A percentile compares a stretch with the other conserved stretches of the same genome.
Evolutionary conservation across 202 grass and related monocot genomes (phyloP).

Genomic region (Setaria italica): DNA sequence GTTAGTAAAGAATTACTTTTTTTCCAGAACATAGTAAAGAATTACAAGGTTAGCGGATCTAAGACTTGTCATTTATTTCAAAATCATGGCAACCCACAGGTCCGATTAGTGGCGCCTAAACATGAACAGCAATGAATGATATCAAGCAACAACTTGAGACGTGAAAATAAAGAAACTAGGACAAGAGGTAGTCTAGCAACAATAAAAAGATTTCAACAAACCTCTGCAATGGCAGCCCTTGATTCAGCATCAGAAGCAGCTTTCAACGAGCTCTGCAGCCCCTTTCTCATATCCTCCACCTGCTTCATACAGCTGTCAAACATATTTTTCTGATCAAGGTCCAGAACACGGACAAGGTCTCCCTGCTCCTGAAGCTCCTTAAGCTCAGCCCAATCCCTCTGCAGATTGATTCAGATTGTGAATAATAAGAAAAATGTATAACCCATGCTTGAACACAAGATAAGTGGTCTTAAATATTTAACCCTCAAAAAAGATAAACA

Average conservation of each 20-base stretch:
- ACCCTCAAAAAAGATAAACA: not conserved
- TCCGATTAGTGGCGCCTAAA: not conserved
- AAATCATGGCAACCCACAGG: not conserved
- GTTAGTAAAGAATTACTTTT: not conserved
- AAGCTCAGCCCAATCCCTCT: slow-evolving; percentile 97
- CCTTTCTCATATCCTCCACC: slow-evolving; percentile 90
- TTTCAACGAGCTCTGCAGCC: slow-evolving; percentile 75
- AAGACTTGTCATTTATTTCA: not conserved
- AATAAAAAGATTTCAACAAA: slow-evolving; percentile 47
- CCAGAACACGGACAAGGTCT: slow-evolving; percentile 78
- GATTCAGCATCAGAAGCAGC: slow-evolving; percentile 77
- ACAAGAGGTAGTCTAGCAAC: slow-evolving; percentile 5
- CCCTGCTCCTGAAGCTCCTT: slow-evolving; percentile 96
- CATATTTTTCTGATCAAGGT: slow-evolving; percentile 76
- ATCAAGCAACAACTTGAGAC: too few relatives aligned
- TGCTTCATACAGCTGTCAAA: slow-evolving; percentile 76
- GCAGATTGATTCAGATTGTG: slow-evolving; percentile 26
- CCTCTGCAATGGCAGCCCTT: slow-evolving; percentile 85
- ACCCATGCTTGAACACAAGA: not conserved
- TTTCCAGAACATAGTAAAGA: too few relatives aligned
- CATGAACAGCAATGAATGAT: too few relatives aligned
- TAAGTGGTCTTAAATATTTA: not conserved
- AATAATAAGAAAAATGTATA: slow-evolving; percentile 31
- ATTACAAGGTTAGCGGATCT: not conserved
- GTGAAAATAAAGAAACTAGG: too few relatives aligned